Base-by-base conservation (phyloP, 2,329 filamentous ascomycete genomes). In the Neofusicoccum ribis region DNA sequence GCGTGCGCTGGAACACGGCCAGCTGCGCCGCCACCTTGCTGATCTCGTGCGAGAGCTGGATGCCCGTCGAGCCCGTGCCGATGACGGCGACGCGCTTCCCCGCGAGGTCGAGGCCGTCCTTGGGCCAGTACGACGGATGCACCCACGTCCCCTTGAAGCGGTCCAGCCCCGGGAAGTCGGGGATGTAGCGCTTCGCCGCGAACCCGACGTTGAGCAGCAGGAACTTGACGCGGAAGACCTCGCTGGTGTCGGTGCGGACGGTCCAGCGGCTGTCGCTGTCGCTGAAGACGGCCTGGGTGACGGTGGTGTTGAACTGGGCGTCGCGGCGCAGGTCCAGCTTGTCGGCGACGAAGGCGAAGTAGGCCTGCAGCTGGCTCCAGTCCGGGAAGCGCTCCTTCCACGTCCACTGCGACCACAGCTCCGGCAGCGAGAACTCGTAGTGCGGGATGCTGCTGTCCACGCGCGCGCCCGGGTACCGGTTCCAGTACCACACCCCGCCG, bases 221-320 rank as follows among this genome's bases (percentile, higher is more conserved):
- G 27, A 67, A 70, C 3, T 59, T 63, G 3, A 60, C 43, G 2
- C 11, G 69, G 47, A 74, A 74, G 6, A 56, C 63, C 2, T 66
- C 60, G 3, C 72, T 72, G n/a, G 65, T 67, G 27, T 69, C 68
- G 12, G 73, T 73, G 15, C 68, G 68, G 44, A 79, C 66, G 1
- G 63, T 61, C 78, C 80, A 81, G 0, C 64, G 66, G 7, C 68
- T 66, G 1, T 39, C 66, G 0, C 65, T 44, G 3, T 78, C 23
- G 23, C 73, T 71, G 68, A 72, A 82, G 1, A 68, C 65, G 2
- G 78, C 77, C 0, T 68, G 68, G 4, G 66, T 67, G 5, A 82
- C 68, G 36, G 70, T 70, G 0, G 78, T 81, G 46, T 80, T 71
- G 72, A 82, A 81, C n/a, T 75, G 72, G 39, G 82, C 78, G 61